Evolutionary conservation across 768 basidiomycete species (phyloP).

Genomic region (Amyloporia xantha): DNA sequence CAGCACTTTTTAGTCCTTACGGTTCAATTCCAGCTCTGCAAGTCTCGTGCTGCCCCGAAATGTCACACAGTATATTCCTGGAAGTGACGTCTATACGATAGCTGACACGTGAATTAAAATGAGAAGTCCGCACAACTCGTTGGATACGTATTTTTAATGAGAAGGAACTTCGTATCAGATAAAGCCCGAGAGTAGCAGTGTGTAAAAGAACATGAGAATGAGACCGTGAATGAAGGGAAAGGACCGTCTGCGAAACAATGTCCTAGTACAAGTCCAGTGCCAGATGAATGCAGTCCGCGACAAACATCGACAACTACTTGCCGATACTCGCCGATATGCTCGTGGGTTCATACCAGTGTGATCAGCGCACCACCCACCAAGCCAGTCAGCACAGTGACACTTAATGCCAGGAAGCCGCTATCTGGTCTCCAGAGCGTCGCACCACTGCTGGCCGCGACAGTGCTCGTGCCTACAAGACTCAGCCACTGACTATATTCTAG

Average conservation of each 20-base stretch:
- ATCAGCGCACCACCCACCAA: constrained; percentile 9
- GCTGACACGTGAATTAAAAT: too few relatives aligned
- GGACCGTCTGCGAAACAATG: not conserved
- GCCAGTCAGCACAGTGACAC: constrained; percentile 4
- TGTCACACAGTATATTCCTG: too few relatives aligned
- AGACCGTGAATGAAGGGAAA: not conserved
- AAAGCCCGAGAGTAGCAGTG: too few relatives aligned
- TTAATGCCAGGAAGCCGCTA: constrained; percentile 6
- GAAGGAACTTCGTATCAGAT: too few relatives aligned
- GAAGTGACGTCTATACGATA: too few relatives aligned
- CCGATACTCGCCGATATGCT: too few relatives aligned
- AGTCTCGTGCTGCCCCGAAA: too few relatives aligned
- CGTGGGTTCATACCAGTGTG: constrained; percentile 8
- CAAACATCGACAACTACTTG: not conserved
- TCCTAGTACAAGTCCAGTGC: not conserved
- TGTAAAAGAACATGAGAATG: not conserved
- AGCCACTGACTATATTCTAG: constrained; percentile 26
- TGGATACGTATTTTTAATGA: too few relatives aligned
- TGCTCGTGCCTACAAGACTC: constrained; percentile 21
- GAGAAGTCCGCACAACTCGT: too few relatives aligned
- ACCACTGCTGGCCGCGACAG: constrained; percentile 12
- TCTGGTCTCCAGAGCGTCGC: not conserved
- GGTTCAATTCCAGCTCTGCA: too few relatives aligned
- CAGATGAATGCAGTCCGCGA: not conserved
- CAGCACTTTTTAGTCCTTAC: too few relatives aligned